These are phyloP conservation scores for Caryopteris hybrid DNA, from an alignment of 305 asterid genomes.

Conservation along the genomic window DNA sequence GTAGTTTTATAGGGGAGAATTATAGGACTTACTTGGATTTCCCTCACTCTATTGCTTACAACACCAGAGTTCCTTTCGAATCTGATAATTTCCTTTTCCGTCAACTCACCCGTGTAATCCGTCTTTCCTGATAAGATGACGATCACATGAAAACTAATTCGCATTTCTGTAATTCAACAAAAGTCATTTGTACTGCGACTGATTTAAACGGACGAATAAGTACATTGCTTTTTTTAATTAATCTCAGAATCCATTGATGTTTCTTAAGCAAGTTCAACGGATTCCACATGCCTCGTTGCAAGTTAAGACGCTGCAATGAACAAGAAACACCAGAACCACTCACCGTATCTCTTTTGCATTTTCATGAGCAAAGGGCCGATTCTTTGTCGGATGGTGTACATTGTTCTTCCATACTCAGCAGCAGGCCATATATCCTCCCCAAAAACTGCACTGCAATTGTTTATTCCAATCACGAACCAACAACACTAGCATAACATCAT, in stretches of 20 bases:
- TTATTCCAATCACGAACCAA: conserved; percentile 6
- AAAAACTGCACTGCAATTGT: conserved; percentile 84
- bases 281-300: background rate
- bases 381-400: conserved; percentile 91
- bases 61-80: conserved; percentile 88
- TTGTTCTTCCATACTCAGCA: conserved; percentile 97
- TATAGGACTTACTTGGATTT: conserved; percentile 66
- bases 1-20: background rate
- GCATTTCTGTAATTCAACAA: too few relatives aligned
- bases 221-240: background rate
- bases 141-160: background rate
- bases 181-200: background rate
- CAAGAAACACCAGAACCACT: conserved; percentile 8
- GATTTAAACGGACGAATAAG: background rate
- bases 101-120: conserved; percentile 64
- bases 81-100: conserved; percentile 87
- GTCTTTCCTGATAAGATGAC: conserved; percentile 52
- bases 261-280: background rate
- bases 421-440: conserved; percentile 99
- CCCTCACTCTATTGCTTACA: conserved; percentile 69
- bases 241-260: background rate
- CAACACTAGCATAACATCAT: background rate
- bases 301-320: background rate
- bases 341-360: conserved; percentile 93
- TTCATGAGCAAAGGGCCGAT: conserved; percentile 85